These are phyloP conservation scores for Wallacemonas sp. DNA, from an alignment of 208 protist genomes.

Conservation along the genomic window DNA sequence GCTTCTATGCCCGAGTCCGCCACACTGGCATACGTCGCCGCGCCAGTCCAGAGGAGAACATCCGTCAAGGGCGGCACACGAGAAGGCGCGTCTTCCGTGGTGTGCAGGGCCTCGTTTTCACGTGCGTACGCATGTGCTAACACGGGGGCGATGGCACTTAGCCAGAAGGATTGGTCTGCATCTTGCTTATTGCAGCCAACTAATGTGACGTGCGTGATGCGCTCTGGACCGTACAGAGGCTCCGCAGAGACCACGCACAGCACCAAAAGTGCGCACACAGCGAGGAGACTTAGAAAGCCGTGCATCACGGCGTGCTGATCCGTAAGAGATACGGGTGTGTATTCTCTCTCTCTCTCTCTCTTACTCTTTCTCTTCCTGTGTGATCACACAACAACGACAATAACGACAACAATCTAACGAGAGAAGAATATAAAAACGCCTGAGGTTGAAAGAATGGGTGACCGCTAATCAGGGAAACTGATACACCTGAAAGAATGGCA, in stretches of 20 bases:
- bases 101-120: background rate
- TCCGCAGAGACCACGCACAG: background rate
- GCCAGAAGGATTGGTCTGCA: constrained; percentile 69
- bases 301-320: too few relatives aligned
- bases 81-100: too few relatives aligned
- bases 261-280: background rate
- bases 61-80: constrained; percentile 41
- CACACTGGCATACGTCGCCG: constrained; percentile 68
- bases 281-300: background rate
- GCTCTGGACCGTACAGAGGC: background rate
- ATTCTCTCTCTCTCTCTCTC: too few relatives aligned
- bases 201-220: constrained; percentile 54
- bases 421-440: too few relatives aligned
- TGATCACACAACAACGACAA: too few relatives aligned
- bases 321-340: too few relatives aligned
- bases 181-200: constrained; percentile 68
- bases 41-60: constrained; percentile 74
- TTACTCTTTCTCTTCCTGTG: too few relatives aligned
- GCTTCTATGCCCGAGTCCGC: constrained; percentile 26
- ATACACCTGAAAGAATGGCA: too few relatives aligned
- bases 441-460: too few relatives aligned
- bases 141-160: constrained; percentile 21
- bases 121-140: background rate
- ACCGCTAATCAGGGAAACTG: too few relatives aligned
- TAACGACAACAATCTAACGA: too few relatives aligned